Conservation (phyloP, 805 yeast genomes). For the Sugiyamaella floridensis region DNA sequence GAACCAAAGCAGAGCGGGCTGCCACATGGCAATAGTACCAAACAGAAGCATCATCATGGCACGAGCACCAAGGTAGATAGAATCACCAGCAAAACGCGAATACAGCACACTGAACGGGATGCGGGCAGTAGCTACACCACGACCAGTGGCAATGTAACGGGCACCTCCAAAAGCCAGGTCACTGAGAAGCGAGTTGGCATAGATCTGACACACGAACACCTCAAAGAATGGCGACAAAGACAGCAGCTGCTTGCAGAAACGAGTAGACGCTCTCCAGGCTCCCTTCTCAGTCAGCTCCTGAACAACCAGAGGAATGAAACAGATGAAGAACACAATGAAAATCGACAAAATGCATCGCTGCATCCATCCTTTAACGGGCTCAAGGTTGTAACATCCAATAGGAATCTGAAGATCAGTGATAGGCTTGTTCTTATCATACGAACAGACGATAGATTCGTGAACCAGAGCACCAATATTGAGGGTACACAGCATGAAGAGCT, state of each 20-base stretch:
- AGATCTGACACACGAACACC: conserved; percentile 90
- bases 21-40: conserved; percentile 83
- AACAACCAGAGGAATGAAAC: conserved; percentile 79
- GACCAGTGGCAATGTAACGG: conserved; percentile 81
- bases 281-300: conserved; percentile 90
- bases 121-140: conserved; percentile 88
- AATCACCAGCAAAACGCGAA: conserved; percentile 65
- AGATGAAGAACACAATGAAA: conserved; percentile 85
- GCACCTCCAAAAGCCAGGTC: conserved; percentile 91
- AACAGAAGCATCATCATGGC: conserved; percentile 63
- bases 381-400: conserved; percentile 75
- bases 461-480: conserved; percentile 73
- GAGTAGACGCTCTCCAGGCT: conserved; percentile 57
- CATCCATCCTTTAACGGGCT: conserved; percentile 88
- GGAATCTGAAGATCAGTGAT: conserved; percentile 70
- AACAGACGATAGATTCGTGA: conserved; percentile 64
- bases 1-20: conserved; percentile 91
- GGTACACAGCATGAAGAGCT: conserved; percentile 72
- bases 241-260: conserved; percentile 67
- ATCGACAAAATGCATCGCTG: conserved; percentile 81
- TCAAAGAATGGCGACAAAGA: conserved; percentile 89
- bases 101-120: conserved; percentile 64
- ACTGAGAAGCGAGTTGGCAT: conserved; percentile 66
- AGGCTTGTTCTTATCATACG: conserved; percentile 58
- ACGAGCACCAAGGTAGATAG: conserved; percentile 73